Evolutionary conservation across 768 basidiomycete species (phyloP), one percentile per base, ranked within the genome.

Genomic region (Kwoniella pini): DNA sequence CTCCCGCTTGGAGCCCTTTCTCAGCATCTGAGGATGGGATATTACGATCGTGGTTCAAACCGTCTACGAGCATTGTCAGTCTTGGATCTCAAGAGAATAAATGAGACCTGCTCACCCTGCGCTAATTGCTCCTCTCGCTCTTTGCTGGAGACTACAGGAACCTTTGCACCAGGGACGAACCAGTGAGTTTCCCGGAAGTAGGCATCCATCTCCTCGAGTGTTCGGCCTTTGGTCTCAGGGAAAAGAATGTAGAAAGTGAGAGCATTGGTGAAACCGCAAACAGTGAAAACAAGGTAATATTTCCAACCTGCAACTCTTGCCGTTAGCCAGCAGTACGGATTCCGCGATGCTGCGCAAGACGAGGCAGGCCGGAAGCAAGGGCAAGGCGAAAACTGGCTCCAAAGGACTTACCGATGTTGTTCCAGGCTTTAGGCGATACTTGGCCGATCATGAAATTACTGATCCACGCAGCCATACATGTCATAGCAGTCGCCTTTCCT

Each of bases 401-500:
- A n/a, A 22, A 13, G 2, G 26, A 33, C 68, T 54, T 44, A 69
- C 68, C 67, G 40, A 77, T 69, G n/a, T 57, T 55, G 13, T 21
- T 27, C 21, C 71, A 69, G 11, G 73, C 73, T 28, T 67, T 71
- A 11, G 69, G 64, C 24, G 73, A 71, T 55, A 74, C 67, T 27
- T 71, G 70, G 26, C 70, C 70, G 40, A 77, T 73, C 60, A 77
- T 71, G 49, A 77, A 70, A 42, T 75, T 72, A 46, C 64, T 59
- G 38, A 73, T 66, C 71, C 74, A 74, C 4, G 74, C 68, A 17
- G 67, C 62, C 57, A 77, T 60, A 63, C 72, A 65, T 82, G 91
- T 89, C 56, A 91, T 71, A 9, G 64, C 64, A 81, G 90, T 86
- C 54, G 90, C 89, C 82, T 91, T 92, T 66, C 90, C 90, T 77